These are phyloP conservation scores for Corchorus olitorius DNA, from an alignment of 345 rosid species.

Conservation along the genomic window DNA sequence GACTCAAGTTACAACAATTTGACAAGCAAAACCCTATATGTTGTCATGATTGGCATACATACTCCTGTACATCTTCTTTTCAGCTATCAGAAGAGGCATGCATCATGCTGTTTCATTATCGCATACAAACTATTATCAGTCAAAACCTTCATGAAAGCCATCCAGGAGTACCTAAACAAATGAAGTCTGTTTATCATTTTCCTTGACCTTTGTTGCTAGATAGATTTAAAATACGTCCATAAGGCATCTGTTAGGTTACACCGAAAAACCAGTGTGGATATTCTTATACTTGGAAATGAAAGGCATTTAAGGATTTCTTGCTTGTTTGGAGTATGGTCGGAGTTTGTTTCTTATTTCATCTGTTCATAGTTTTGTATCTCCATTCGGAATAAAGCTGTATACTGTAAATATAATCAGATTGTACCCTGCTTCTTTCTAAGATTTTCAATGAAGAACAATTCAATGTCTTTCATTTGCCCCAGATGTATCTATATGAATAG, in stretches of 20 bases:
- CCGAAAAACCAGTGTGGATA: not conserved
- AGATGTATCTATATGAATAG: not conserved
- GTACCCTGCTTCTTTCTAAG: not conserved
- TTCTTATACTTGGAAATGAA: not conserved
- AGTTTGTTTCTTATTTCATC: not conserved
- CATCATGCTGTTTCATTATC: too few species aligned
- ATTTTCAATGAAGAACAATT: not conserved
- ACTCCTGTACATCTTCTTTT: too few species aligned
- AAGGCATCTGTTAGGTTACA: not conserved
- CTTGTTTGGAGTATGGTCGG: not conserved
- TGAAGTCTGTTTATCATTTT: not conserved
- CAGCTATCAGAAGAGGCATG: too few species aligned
- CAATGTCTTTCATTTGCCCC: not conserved
- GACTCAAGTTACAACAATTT: too few species aligned
- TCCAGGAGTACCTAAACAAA: too few species aligned
- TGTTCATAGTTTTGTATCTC: not conserved
- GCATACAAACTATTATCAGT: too few species aligned
- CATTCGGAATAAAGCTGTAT: not conserved
- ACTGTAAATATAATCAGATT: not conserved
- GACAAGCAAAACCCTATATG: too few species aligned
- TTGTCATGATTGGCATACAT: too few species aligned
- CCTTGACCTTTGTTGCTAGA: not conserved
- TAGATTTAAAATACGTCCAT: not conserved
- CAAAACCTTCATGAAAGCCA: too few species aligned
- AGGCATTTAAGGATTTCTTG: not conserved